phyloP scores from a whole-genome alignment of 345 rosid genomes.

The Raphanus raphanistrum region DNA sequence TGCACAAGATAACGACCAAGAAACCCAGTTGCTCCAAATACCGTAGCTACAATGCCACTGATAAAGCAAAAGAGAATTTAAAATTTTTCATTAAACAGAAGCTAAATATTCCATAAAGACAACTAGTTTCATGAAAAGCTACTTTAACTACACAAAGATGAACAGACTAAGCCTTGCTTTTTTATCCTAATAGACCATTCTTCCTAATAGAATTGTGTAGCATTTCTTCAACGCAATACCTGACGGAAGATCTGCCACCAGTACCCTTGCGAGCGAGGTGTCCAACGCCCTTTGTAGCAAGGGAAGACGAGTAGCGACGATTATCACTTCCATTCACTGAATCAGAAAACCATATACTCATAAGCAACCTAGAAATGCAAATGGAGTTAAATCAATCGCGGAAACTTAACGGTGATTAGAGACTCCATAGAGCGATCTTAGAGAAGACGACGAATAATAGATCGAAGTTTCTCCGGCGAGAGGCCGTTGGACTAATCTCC shows the following conservation, averaged over 20 bases:
- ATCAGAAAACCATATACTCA: background rate
- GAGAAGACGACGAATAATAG: conserved; percentile 34
- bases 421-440: conserved; percentile 58
- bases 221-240: no score
- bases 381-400: background rate
- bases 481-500: conserved; percentile 63
- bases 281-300: conserved; percentile 69
- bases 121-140: background rate
- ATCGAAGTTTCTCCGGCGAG: conserved; percentile 44
- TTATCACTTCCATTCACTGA: conserved; percentile 63
- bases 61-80: conserved; percentile 9
- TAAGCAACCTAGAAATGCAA: conserved; percentile 27
- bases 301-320: conserved; percentile 65
- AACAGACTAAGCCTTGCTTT: background rate
- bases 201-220: background rate
- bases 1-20: conserved; percentile 98
- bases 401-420: conserved; percentile 54
- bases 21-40: conserved; percentile 97
- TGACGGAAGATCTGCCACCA: conserved; percentile 98
- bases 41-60: conserved; percentile 96
- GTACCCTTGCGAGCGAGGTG: conserved; percentile 96
- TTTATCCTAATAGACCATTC: background rate
- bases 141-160: background rate
- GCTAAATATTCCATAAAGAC: background rate
- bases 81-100: background rate